Evolutionary conservation across 1,284 basidiomycete genomes (phyloP).

Genomic region (Rhodotorula glutinis): DNA sequence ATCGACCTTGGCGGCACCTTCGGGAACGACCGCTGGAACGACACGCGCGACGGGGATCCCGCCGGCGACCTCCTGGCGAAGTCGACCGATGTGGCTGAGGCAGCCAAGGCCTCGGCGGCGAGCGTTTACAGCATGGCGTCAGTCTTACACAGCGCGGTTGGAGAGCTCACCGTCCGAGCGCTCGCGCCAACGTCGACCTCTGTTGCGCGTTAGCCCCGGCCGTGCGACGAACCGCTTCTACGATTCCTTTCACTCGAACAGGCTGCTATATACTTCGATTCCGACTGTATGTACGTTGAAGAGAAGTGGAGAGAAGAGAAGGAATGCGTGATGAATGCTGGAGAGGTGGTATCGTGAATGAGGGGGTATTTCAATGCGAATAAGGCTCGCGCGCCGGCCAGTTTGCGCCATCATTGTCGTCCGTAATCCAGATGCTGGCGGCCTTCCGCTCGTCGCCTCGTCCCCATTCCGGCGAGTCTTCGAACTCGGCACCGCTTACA

Average conservation of each 20-base stretch:
- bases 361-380: conserved; percentile 3
- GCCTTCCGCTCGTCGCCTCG: conserved; percentile 47
- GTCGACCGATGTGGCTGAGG: not conserved
- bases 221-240: too few species aligned
- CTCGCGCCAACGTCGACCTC: too few species aligned
- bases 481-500: conserved; percentile 55
- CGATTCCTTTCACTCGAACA: too few species aligned
- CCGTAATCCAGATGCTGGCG: conserved; percentile 53
- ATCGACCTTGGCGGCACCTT: conserved; percentile 11
- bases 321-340: not conserved
- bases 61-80: not conserved
- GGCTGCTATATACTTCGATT: too few species aligned
- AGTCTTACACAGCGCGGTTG: not conserved
- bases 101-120: not conserved
- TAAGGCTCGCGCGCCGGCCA: conserved; percentile 7
- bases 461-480: conserved; percentile 41
- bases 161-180: not conserved
- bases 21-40: conserved; percentile 23
- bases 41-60: conserved; percentile 1
- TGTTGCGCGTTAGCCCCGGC: too few species aligned
- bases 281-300: not conserved
- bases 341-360: not conserved
- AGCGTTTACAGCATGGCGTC: not conserved
- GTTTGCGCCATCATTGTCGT: conserved; percentile 38
- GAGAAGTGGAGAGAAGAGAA: not conserved